Base-by-base conservation (phyloP, 495 filamentous ascomycete genomes). In the Astrocystis sublimbata region DNA sequence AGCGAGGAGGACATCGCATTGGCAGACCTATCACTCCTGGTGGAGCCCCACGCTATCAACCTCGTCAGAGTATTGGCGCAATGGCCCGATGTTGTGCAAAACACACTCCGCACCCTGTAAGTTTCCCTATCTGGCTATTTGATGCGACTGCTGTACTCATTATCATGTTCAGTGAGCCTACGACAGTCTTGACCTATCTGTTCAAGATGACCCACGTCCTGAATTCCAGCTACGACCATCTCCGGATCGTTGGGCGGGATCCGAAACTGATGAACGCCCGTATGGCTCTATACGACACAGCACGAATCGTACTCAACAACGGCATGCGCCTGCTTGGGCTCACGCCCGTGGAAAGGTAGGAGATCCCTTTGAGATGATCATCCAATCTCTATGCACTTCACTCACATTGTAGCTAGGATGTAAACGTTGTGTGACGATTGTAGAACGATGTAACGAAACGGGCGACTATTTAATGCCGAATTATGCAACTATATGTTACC, bases 181-280 rank as follows among this genome's bases (percentile, higher is more conserved):
- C 83, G 8, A 87, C 85, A 0, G 76, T 96, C 51, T 78, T 96
- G 33, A 87, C 86, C 10, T 96, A 94, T 76, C 84, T 96, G 45
- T 93, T 93, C 81, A 88, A 86, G 76, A 89, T 96, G 88, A 96
- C 90, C 1, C 92, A 94, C 71, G 80, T 86, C 52, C 75, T 96
- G 57, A 93, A 89, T 79, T 90, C 87, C 38, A 89, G 88, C 72
- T 96, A 94, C 71, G 91, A 92, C 67, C 83, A 90, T 4, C 81
- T 96, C 33, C 83, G 89, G 70, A 88, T 96, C 24, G 83, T 93
- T 12, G 89, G 90, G 46, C 90, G 86, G 68, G 83, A 84, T 69
- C 82, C 81, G 15, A 88, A 88, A 68, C 66, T 90, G 36, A 89
- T 88, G 79, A 86, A 86, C 73, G 89, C 90, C 28, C 85, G 91